Percentiles rank a stretch among this genome's conserved stretches.
These are phyloP conservation scores for Blastobotrys peoriensis DNA, from an alignment of 805 yeast genomes.

Conservation along the genomic window DNA sequence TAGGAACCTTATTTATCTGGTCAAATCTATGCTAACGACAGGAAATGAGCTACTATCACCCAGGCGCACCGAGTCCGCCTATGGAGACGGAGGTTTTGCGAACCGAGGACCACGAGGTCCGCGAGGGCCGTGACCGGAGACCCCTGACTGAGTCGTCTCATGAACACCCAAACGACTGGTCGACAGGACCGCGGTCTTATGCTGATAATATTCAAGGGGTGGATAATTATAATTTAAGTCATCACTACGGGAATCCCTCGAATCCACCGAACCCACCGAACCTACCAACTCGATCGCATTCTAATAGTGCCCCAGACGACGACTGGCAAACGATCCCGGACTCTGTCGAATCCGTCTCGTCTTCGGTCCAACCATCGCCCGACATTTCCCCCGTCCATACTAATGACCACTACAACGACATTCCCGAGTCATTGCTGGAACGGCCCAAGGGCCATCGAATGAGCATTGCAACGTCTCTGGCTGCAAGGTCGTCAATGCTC, in stretches of 20 bases:
- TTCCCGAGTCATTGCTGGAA: neutral
- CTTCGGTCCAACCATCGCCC: neutral
- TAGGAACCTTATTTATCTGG: neutral
- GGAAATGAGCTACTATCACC: neutral
- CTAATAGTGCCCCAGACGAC: too few species aligned
- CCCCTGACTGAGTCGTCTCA: too few species aligned
- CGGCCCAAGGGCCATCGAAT: neutral
- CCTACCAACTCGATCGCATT: too few species aligned
- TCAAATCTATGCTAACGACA: neutral
- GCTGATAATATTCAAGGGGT: too few species aligned
- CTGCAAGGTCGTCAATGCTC: neutral
- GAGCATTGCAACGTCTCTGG: neutral
- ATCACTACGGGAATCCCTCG: too few species aligned
- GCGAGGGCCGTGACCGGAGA: too few species aligned
- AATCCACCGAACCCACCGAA: too few species aligned
- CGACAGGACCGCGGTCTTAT: too few species aligned
- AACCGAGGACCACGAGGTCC: too few species aligned
- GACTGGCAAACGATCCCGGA: neutral
- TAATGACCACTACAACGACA: neutral
- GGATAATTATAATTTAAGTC: too few species aligned
- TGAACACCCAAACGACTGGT: too few species aligned
- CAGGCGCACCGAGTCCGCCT: neutral
- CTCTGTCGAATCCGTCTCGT: neutral
- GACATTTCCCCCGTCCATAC: neutral
- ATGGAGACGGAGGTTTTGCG: neutral